Evolutionary conservation across 352 stramenopile species (phyloP).

Genomic region (Phytophthora sp.): DNA sequence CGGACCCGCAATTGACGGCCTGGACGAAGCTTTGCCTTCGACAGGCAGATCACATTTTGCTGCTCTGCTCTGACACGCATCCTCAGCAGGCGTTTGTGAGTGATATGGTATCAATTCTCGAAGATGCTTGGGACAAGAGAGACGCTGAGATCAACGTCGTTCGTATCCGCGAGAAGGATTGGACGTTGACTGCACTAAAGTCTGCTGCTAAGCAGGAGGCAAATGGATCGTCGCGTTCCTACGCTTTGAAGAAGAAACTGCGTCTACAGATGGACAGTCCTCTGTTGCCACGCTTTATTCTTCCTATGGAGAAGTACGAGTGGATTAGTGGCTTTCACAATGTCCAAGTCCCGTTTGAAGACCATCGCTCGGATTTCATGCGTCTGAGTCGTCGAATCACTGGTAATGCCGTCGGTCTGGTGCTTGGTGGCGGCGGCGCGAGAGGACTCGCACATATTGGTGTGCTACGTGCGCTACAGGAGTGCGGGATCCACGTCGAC

Average conservation of each 20-base stretch:
- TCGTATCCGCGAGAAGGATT: constrained; percentile 76
- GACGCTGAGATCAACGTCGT: constrained; percentile 82
- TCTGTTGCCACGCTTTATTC: constrained; percentile 69
- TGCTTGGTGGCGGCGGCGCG: constrained; percentile 93
- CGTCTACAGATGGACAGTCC: constrained; percentile 62
- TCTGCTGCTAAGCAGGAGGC: constrained; percentile 49
- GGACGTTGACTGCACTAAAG: constrained; percentile 68
- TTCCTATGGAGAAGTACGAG: constrained; percentile 86
- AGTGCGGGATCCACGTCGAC: constrained; percentile 93
- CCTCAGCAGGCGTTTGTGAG: constrained; percentile 69
- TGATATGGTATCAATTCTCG: constrained; percentile 74
- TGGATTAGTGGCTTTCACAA: constrained; percentile 90
- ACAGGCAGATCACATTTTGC: constrained; percentile 83
- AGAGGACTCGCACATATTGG: constrained; percentile 94
- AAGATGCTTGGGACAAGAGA: constrained; percentile 74
- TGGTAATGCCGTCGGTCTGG: constrained; percentile 92
- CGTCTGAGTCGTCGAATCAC: constrained; percentile 92
- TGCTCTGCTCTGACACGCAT: constrained; percentile 80
- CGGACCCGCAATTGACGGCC: constrained; percentile 65
- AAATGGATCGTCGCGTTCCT: constrained; percentile 57
- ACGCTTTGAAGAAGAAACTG: constrained; percentile 63
- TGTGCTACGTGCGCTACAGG: constrained; percentile 92
- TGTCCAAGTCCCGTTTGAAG: constrained; percentile 78
- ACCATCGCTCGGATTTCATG: constrained; percentile 77
- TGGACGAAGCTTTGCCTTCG: constrained; percentile 89